Conservation (phyloP, 1,284 basidiomycete species). For the Exobasidium cylindrosporum region DNA sequence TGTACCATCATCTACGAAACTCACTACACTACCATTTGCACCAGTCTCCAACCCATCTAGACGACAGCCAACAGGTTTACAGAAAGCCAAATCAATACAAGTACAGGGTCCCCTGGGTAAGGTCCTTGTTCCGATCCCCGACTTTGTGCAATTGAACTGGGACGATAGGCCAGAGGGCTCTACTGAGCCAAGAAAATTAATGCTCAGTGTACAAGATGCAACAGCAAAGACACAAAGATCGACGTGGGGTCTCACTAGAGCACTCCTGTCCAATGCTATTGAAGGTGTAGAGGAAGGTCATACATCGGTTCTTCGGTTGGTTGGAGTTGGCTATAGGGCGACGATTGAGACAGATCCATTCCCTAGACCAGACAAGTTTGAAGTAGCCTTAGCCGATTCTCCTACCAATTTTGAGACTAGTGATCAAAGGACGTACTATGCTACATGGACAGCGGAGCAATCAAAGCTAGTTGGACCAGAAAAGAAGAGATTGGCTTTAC, state of each 20-base stretch:
- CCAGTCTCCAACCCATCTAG: constrained; percentile 47
- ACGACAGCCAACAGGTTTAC: constrained; percentile 32
- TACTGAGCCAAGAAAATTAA: constrained; percentile 18
- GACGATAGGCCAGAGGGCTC: constrained; percentile 1
- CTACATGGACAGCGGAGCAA: neutral
- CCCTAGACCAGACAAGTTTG: constrained; percentile 28
- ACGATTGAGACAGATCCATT: constrained; percentile 76
- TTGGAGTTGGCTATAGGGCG: constrained; percentile 92
- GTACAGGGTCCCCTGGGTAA: constrained; percentile 46
- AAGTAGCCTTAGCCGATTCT: constrained; percentile 25
- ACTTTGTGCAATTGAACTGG: constrained; percentile 29
- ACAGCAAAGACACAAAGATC: constrained; percentile 73
- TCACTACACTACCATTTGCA: constrained; percentile 41
- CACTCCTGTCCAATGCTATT: constrained; percentile 83
- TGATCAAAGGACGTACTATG: constrained; percentile 26
- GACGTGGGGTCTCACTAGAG: constrained; percentile 90
- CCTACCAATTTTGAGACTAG: constrained; percentile 29
- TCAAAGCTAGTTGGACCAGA: neutral
- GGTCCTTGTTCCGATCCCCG: constrained; percentile 41
- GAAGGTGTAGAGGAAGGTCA: constrained; percentile 86
- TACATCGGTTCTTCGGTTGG: constrained; percentile 75
- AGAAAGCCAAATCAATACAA: constrained; percentile 36
- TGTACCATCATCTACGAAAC: constrained; percentile 28
- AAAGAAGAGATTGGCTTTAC: constrained; percentile 33
- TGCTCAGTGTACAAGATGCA: constrained; percentile 69